These are phyloP conservation scores for Scopulariopsis brevicaulis DNA, from an alignment of 2,329 filamentous ascomycete species.

Conservation along the genomic window DNA sequence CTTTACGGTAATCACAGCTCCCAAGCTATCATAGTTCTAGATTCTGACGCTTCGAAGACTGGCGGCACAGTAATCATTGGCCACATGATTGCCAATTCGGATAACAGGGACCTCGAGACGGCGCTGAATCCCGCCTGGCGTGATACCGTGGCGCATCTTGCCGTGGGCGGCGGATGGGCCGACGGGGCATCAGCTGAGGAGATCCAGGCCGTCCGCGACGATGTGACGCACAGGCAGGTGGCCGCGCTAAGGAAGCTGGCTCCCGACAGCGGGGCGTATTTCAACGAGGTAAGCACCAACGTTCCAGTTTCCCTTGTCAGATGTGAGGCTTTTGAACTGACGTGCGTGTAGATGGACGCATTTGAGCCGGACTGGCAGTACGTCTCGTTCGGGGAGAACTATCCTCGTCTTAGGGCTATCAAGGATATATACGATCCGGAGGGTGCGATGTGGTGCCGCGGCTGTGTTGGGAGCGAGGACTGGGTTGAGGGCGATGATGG, in stretches of 20 bases:
- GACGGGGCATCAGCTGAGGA: slow-evolving; percentile 8
- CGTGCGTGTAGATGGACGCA: slow-evolving; percentile 9
- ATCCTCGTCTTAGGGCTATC: slow-evolving; percentile 13
- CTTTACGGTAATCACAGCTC: too few species aligned
- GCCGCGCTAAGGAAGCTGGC: slow-evolving; percentile 20
- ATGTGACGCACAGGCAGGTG: slow-evolving; percentile 16
- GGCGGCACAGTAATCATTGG: slow-evolving; percentile 14
- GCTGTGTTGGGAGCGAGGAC: slow-evolving; percentile 22
- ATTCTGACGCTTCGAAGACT: neutral
- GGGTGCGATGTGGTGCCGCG: slow-evolving; percentile 12
- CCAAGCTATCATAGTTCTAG: too few species aligned
- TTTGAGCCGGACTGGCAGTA: slow-evolving; percentile 18
- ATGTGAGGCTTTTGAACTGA: neutral
- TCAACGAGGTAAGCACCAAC: slow-evolving; percentile 23
- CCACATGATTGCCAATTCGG: slow-evolving; percentile 14
- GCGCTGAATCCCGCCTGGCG: slow-evolving; percentile 17
- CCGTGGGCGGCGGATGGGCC: slow-evolving; percentile 10
- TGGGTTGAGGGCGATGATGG: slow-evolving; percentile 14
- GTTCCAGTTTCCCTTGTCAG: neutral
- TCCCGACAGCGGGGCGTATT: slow-evolving; percentile 26
- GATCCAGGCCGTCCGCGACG: slow-evolving; percentile 11
- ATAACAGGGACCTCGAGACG: slow-evolving; percentile 11
- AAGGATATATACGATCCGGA: slow-evolving; percentile 20
- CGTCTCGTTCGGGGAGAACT: slow-evolving; percentile 22
- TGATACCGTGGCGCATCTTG: slow-evolving; percentile 9